Percentiles rank a stretch among this genome's conserved stretches.
phyloP scores from a whole-genome alignment of 2,329 filamentous ascomycete species.

The Aureobasidium melanogenum region DNA sequence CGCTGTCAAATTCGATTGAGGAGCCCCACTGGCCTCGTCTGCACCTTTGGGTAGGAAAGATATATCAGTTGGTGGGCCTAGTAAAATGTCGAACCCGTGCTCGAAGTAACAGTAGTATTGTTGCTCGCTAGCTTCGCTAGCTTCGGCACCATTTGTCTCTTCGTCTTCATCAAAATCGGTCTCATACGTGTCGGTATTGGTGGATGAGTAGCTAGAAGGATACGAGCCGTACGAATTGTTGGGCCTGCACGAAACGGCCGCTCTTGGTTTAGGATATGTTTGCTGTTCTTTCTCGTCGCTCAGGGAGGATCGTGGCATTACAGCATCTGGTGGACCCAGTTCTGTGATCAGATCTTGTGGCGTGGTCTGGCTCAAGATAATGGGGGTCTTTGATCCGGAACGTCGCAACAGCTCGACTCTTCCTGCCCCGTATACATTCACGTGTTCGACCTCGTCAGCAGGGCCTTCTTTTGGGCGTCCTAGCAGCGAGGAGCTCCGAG shows the following conservation, averaged over 20 bases:
- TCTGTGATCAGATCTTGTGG: conserved; percentile 87
- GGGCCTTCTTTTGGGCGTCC: conserved; percentile 66
- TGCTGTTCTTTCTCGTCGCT: conserved; percentile 5
- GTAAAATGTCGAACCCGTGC: conserved; percentile 83
- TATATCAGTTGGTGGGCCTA: conserved; percentile 60
- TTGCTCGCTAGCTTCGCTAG: conserved; percentile 61
- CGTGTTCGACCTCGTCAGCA: conserved; percentile 80
- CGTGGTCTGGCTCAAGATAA: conserved; percentile 75
- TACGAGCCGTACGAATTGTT: conserved; percentile 11
- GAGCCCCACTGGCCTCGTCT: conserved; percentile 16
- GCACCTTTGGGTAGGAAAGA: conserved; percentile 15
- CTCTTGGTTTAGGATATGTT: background rate
- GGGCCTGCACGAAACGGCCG: background rate
- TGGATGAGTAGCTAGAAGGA: conserved; percentile 30
- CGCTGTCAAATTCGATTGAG: conserved; percentile 12
- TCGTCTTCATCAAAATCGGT: conserved; percentile 39
- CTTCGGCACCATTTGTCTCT: conserved; percentile 39
- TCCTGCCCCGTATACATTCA: conserved; percentile 70
- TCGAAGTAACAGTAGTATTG: conserved; percentile 95
- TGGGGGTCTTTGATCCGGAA: conserved; percentile 56
- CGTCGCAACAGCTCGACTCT: conserved; percentile 69
- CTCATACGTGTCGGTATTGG: conserved; percentile 34
- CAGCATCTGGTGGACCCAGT: conserved; percentile 85
- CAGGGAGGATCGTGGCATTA: conserved; percentile 47
- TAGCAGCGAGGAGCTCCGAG: conserved; percentile 61